Conservation (phyloP, 2,329 filamentous ascomycete species). For the Diplodia sapinea region DNA sequence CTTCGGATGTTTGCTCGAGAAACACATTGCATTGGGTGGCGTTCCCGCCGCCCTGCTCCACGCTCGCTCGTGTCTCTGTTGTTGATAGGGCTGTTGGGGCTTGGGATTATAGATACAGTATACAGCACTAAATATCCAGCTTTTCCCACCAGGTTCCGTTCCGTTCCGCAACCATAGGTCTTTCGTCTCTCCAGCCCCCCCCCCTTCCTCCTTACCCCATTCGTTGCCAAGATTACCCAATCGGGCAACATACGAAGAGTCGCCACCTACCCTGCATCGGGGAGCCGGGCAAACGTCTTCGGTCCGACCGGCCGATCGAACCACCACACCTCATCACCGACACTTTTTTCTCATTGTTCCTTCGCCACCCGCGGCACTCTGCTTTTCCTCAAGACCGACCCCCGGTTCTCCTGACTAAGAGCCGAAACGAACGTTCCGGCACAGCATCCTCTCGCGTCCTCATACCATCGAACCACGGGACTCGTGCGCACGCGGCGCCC, state of each 20-base stretch:
- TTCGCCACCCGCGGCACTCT: not conserved
- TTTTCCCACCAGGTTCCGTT: too few relatives aligned
- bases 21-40: too few relatives aligned
- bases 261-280: not conserved
- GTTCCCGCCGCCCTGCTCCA: too few relatives aligned
- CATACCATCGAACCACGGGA: not conserved
- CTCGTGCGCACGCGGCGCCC: too few relatives aligned
- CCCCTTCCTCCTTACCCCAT: not conserved
- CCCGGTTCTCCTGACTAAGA: not conserved
- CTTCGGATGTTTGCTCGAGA: too few relatives aligned
- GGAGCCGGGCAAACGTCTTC: not conserved
- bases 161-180: too few relatives aligned
- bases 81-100: too few relatives aligned
- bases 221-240: not conserved
- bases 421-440: not conserved
- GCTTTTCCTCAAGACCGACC: not conserved
- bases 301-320: constrained; percentile 18
- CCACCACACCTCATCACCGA: not conserved
- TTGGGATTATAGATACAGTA: too few relatives aligned
- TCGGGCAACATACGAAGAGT: not conserved
- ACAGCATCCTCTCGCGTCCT: not conserved
- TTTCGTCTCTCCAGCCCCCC: not conserved
- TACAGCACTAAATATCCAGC: too few relatives aligned
- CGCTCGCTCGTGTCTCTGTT: too few relatives aligned
- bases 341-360: not conserved